Evolutionary conservation across 179 eudicot species (phyloP).

Genomic region (Corrigiola litoralis): DNA sequence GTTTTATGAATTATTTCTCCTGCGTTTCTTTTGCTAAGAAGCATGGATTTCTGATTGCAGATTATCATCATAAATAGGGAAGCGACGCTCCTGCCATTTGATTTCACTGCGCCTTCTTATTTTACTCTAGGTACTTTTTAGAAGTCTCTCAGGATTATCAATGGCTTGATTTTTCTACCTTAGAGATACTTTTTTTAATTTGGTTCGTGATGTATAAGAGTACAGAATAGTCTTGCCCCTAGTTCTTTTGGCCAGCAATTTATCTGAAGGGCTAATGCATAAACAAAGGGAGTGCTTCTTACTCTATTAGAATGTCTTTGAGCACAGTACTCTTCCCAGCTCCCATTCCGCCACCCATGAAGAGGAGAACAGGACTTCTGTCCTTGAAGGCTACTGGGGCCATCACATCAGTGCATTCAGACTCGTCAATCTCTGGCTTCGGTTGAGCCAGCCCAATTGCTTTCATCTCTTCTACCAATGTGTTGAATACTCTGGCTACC

Average conservation of each 20-base stretch:
- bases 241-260: not conserved
- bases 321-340: conserved; percentile 99
- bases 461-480: conserved; percentile 95
- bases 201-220: not conserved
- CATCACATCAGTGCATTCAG: conserved; percentile 94
- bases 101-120: too few species aligned
- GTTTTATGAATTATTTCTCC: too few species aligned
- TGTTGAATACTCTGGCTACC: conserved; percentile 88
- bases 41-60: too few species aligned
- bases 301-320: conserved; percentile 96
- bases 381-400: conserved; percentile 93
- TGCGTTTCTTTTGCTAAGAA: too few species aligned
- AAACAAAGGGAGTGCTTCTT: conserved; percentile 21
- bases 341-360: conserved; percentile 99
- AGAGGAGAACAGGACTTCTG: conserved; percentile 89
- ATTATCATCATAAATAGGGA: too few species aligned
- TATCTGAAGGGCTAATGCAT: conserved; percentile 2
- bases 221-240: not conserved
- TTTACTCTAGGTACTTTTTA: too few species aligned
- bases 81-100: too few species aligned
- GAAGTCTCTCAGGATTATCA: too few species aligned
- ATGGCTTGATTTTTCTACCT: too few species aligned
- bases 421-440: conserved; percentile 57
- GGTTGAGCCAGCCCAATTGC: conserved; percentile 72
- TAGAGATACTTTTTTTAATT: not conserved